Evolutionary conservation across 371 early-diverging fungal genomes (phyloP).

Genomic region (Lichtheimia ramosa): DNA sequence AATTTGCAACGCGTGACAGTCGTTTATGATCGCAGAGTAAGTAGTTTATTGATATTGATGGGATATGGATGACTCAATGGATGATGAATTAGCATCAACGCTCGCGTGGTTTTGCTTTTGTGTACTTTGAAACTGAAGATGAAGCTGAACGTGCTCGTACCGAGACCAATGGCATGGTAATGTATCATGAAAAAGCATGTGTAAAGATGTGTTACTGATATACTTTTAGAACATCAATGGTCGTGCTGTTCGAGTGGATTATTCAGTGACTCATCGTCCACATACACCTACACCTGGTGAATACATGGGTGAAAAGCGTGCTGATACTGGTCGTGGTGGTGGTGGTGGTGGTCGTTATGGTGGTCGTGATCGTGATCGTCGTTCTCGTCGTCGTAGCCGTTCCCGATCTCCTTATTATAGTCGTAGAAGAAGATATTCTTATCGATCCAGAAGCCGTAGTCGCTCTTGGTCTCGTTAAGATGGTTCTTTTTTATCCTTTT

Average conservation of each 20-base stretch:
- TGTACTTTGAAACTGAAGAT: slow-evolving; percentile 81
- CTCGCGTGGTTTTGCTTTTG: slow-evolving; percentile 83
- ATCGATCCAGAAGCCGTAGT: slow-evolving; percentile 33
- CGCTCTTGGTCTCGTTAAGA: slow-evolving; percentile 41
- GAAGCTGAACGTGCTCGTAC: slow-evolving; percentile 77
- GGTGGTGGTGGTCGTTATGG: not conserved
- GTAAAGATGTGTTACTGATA: not conserved
- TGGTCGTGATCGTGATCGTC: slow-evolving; percentile 7
- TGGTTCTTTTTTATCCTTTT: slow-evolving; percentile 14
- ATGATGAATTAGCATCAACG: slow-evolving; percentile 14
- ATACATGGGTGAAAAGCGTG: slow-evolving; percentile 60
- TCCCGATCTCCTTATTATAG: slow-evolving; percentile 15
- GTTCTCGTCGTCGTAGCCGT: slow-evolving; percentile 2
- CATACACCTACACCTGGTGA: slow-evolving; percentile 70
- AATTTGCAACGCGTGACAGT: slow-evolving; percentile 57
- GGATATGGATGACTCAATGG: not conserved
- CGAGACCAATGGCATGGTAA: slow-evolving; percentile 36
- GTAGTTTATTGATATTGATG: slow-evolving; percentile 6
- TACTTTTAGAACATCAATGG: slow-evolving; percentile 58
- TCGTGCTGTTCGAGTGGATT: slow-evolving; percentile 77
- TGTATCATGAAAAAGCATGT: not conserved
- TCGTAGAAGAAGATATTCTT: slow-evolving; percentile 28
- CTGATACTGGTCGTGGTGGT: slow-evolving; percentile 9
- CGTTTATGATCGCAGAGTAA: slow-evolving; percentile 61
- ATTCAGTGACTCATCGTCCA: slow-evolving; percentile 61